phyloP scores from a whole-genome alignment of 139 green algal species.

The Haematococcus lacustris region DNA sequence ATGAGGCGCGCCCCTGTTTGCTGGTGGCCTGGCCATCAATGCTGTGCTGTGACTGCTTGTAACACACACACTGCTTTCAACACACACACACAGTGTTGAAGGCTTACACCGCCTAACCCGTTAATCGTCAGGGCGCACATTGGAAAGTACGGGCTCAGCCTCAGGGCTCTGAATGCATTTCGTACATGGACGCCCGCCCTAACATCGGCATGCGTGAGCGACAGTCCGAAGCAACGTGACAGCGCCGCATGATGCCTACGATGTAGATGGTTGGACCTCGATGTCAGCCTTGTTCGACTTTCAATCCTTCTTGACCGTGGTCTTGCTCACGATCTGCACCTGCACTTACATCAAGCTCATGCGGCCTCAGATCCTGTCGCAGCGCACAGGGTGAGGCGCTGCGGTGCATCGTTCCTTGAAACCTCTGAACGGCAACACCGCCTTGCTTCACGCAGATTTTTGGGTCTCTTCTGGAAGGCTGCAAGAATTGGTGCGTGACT shows the following conservation, averaged over 20 bases:
- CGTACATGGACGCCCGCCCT: neutral
- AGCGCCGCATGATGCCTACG: no score
- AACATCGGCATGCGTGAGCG: neutral
- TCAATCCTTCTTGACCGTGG: slow-evolving; percentile 79
- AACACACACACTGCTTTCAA: no score
- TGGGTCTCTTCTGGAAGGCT: slow-evolving; percentile 84
- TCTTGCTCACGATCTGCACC: slow-evolving; percentile 91
- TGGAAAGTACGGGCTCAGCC: neutral
- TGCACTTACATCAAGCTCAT: slow-evolving; percentile 94
- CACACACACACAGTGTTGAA: neutral
- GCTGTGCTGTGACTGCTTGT: neutral
- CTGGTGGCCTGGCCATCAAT: no score
- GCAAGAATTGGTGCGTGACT: slow-evolving; percentile 58
- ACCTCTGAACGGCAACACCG: neutral
- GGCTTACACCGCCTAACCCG: neutral
- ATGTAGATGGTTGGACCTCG: neutral
- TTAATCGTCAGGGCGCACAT: neutral
- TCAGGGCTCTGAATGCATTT: neutral
- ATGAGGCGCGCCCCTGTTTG: no score
- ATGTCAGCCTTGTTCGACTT: slow-evolving; percentile 95
- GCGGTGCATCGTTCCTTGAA: neutral
- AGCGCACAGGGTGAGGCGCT: slow-evolving; percentile 60
- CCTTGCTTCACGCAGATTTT: slow-evolving; percentile 51
- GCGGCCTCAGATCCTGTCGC: slow-evolving; percentile 49
- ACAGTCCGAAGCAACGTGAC: neutral